Conservation (phyloP, 352 stramenopile species). For the Pythium guiyangense region DNA sequence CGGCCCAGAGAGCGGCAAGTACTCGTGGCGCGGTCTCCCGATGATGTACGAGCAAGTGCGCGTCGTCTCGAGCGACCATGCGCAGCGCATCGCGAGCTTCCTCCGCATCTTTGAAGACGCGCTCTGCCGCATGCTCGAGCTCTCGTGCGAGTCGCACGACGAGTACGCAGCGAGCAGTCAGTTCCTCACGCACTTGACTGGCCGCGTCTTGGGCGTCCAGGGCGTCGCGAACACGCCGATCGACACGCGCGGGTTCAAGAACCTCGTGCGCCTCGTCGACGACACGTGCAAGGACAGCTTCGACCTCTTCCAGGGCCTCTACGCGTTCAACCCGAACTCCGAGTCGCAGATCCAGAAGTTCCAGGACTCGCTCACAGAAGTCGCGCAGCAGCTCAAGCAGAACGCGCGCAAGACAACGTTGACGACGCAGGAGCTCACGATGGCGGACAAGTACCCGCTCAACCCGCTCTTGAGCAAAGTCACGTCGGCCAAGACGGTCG, state of each 20-base stretch:
- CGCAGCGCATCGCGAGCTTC: conserved; percentile 86
- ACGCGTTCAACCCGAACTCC: conserved; percentile 95
- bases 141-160: conserved; percentile 96
- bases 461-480: conserved; percentile 82
- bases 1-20: conserved; percentile 93
- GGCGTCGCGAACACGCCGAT: conserved; percentile 88
- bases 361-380: conserved; percentile 50
- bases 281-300: conserved; percentile 97
- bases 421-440: conserved; percentile 15
- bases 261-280: conserved; percentile 94
- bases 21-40: conserved; percentile 92
- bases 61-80: conserved; percentile 57
- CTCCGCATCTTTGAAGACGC: conserved; percentile 95
- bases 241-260: conserved; percentile 97
- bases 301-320: conserved; percentile 97
- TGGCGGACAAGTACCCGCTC: conserved; percentile 56
- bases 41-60: conserved; percentile 97
- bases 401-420: conserved; percentile 10
- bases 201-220: conserved; percentile 92
- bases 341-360: conserved; percentile 80
- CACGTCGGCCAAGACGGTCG: conserved; percentile 87
- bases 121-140: conserved; percentile 95
- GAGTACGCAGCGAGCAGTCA: conserved; percentile 95
- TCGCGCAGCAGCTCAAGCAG: conserved; percentile 36
- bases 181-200: conserved; percentile 98